These are phyloP conservation scores for Vitis rotundifolia DNA, from an alignment of 164 flowering plant genomes.

Conservation along the genomic window DNA sequence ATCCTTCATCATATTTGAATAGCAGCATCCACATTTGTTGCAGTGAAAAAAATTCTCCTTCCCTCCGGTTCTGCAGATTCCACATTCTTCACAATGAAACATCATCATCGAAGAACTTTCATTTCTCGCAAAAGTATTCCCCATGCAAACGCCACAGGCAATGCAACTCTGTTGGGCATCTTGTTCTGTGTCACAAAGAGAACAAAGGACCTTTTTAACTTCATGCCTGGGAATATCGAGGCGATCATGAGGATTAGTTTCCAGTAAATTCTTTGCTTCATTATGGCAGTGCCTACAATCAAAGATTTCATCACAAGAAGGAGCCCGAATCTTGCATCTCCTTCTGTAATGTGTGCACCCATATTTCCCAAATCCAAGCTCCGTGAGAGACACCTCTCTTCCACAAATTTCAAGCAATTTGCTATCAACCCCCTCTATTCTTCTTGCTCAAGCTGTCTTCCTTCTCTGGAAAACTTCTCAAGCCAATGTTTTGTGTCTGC, in stretches of 20 bases:
- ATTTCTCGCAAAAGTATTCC: constrained; percentile 67
- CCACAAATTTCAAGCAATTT: constrained; percentile 1
- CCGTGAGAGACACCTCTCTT: constrained; percentile 13
- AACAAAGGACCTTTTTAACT: constrained; percentile 70
- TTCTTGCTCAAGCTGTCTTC: too few relatives aligned
- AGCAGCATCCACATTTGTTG: constrained; percentile 76
- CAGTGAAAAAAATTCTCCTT: constrained; percentile 87
- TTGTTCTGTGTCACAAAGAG: constrained; percentile 82
- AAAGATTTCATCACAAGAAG: constrained; percentile 80
- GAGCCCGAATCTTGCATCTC: constrained; percentile 85
- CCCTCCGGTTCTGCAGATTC: constrained; percentile 76
- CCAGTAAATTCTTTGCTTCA: constrained; percentile 77
- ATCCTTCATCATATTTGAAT: constrained; percentile 55
- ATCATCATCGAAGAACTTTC: constrained; percentile 92
- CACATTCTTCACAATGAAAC: constrained; percentile 93
- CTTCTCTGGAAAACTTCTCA: too few relatives aligned
- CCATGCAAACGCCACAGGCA: constrained; percentile 86
- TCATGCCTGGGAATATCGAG: constrained; percentile 88
- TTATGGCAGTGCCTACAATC: constrained; percentile 97
- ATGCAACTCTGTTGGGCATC: constrained; percentile 76
- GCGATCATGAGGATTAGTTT: constrained; percentile 47
- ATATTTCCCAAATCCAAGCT: constrained; percentile 34
- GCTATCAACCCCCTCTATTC: too few relatives aligned
- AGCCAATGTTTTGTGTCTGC: too few relatives aligned
- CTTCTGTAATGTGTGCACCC: constrained; percentile 81